Evolutionary conservation across 208 protist genomes (phyloP).

Genomic region (Crithidia mellificae): DNA sequence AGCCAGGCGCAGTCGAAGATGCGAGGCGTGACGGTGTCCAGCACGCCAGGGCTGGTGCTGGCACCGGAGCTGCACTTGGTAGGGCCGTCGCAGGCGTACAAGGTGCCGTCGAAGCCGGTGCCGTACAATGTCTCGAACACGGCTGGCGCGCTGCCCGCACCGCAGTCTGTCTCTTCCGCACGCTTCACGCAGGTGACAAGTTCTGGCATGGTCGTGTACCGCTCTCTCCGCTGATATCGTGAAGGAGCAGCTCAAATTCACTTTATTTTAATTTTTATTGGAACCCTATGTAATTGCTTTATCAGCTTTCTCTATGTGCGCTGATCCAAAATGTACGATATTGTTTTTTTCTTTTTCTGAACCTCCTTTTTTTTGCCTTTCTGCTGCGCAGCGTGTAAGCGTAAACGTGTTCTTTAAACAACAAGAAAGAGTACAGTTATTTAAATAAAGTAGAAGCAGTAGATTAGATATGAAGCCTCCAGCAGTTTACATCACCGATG

Average conservation of each 20-base stretch:
- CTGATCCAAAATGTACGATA: too few species aligned
- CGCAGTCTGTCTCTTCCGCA: slow-evolving; percentile 11
- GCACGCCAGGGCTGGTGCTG: slow-evolving; percentile 56
- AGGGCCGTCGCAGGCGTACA: slow-evolving; percentile 42
- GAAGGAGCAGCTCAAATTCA: too few species aligned
- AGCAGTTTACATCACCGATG: too few species aligned
- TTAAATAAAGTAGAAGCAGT: too few species aligned
- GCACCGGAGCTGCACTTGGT: slow-evolving; percentile 72
- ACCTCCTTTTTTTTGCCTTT: slow-evolving; percentile 1
- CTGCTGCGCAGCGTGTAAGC: too few species aligned
- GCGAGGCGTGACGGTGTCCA: slow-evolving; percentile 57
- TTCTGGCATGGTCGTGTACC: slow-evolving; percentile 79
- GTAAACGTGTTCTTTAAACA: too few species aligned
- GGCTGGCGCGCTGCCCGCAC: background rate
- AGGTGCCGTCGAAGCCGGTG: slow-evolving; percentile 64
- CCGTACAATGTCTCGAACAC: slow-evolving; percentile 56
- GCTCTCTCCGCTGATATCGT: slow-evolving; percentile 13
- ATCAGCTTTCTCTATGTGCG: background rate
- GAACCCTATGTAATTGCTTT: background rate
- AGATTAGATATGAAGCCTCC: too few species aligned
- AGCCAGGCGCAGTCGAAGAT: slow-evolving; percentile 59
- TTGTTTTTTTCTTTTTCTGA: background rate
- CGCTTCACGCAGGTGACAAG: slow-evolving; percentile 57
- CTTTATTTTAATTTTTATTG: background rate
- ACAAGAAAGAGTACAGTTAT: too few species aligned